phyloP scores from a whole-genome alignment of 1,284 basidiomycete species.

The Hypsizygus ulmarius region DNA sequence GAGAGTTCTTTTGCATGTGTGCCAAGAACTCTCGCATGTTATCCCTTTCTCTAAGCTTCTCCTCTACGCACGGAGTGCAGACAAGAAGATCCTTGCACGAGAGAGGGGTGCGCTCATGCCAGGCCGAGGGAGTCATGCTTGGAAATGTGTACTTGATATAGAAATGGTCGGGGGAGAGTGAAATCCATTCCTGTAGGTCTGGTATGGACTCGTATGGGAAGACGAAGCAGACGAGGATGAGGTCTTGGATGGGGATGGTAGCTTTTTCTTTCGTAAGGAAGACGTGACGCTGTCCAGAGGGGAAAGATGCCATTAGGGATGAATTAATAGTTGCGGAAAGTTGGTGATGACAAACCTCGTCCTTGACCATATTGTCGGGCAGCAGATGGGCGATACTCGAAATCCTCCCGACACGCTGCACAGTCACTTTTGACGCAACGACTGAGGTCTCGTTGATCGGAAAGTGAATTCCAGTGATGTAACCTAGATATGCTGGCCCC shows the following conservation, averaged over 20 bases:
- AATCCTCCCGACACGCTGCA: conserved; percentile 34
- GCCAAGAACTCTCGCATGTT: conserved; percentile 31
- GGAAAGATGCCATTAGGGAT: conserved; percentile 4
- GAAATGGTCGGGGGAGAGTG: conserved; percentile 53
- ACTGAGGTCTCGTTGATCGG: conserved; percentile 13
- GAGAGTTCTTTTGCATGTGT: conserved; percentile 28
- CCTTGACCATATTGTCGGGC: conserved; percentile 29
- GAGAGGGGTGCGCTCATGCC: conserved; percentile 35
- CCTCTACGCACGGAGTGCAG: conserved; percentile 45
- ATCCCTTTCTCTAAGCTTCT: conserved; percentile 30
- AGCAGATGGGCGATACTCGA: conserved; percentile 22
- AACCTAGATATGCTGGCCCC: conserved; percentile 41
- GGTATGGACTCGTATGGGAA: conserved; percentile 30
- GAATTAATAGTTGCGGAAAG: neutral
- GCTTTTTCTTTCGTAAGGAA: conserved; percentile 50
- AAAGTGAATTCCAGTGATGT: conserved; percentile 30
- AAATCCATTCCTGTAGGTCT: conserved; percentile 46
- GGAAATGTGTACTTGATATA: conserved; percentile 51
- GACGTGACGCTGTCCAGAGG: conserved; percentile 45
- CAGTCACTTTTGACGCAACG: conserved; percentile 19
- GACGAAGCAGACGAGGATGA: conserved; percentile 51
- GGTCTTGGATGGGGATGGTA: conserved; percentile 30
- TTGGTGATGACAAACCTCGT: conserved; percentile 29
- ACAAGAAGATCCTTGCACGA: conserved; percentile 35
- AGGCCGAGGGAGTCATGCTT: conserved; percentile 36